A percentile compares a stretch with the other conserved stretches of the same genome.
phyloP scores from a whole-genome alignment of 306 rosid genomes.

The Senna tora region DNA sequence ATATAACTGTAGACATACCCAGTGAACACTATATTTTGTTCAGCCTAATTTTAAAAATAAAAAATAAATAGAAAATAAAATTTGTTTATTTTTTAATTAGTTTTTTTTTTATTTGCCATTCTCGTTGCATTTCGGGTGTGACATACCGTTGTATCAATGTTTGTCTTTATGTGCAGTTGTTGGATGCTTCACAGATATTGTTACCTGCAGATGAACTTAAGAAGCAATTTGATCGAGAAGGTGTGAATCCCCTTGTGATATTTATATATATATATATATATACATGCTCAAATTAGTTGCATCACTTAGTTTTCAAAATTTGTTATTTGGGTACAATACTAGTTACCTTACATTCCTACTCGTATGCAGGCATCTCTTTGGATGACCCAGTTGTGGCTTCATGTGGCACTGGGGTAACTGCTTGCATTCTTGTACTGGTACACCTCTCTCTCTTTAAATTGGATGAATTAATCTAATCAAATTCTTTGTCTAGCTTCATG shows the following conservation, averaged over 20 bases:
- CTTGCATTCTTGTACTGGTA: constrained; percentile 93
- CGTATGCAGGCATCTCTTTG: constrained; percentile 73
- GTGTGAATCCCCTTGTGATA: constrained; percentile 35
- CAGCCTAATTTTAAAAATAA: no score
- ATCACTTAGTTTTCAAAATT: constrained; percentile 7
- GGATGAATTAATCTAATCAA: neutral
- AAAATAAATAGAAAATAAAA: no score
- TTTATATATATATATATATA: neutral
- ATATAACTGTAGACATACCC: neutral
- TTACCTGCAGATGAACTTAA: constrained; percentile 72
- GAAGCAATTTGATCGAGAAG: constrained; percentile 69
- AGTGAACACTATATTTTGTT: no score
- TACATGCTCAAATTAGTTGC: constrained; percentile 13
- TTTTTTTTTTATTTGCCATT: no score
- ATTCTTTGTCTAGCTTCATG: neutral
- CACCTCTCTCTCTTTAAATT: neutral
- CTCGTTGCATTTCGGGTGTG: no score
- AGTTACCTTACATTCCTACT: constrained; percentile 6
- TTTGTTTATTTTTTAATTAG: no score
- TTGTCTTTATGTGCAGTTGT: constrained; percentile 54
- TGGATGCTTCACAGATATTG: constrained; percentile 74
- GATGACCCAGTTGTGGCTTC: constrained; percentile 70
- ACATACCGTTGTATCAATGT: constrained; percentile 15
- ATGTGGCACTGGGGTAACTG: constrained; percentile 94
- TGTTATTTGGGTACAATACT: neutral